A percentile compares a stretch with the other conserved stretches of the same genome.
These are phyloP conservation scores for Candida dendrica DNA, from an alignment of 805 yeast species.

Conservation along the genomic window DNA sequence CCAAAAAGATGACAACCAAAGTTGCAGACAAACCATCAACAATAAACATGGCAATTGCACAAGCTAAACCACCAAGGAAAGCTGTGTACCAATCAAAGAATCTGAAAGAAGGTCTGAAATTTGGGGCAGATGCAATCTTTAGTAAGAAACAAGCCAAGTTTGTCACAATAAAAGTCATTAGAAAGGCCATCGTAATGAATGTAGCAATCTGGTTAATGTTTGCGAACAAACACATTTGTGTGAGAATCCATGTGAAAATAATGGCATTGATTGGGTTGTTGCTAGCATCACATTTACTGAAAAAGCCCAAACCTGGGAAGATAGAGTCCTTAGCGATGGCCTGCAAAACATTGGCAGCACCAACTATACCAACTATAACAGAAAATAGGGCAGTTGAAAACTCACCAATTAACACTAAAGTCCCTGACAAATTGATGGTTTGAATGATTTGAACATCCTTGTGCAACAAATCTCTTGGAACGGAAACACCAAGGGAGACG, in stretches of 20 bases:
- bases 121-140: conserved; percentile 92
- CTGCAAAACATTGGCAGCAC: conserved; percentile 85
- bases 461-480: conserved; percentile 72
- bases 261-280: conserved; percentile 62
- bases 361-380: conserved; percentile 90
- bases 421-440: conserved; percentile 62
- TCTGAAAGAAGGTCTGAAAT: conserved; percentile 90
- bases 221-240: conserved; percentile 81
- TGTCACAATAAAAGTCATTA: conserved; percentile 92
- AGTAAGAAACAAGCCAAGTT: conserved; percentile 89
- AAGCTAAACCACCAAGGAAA: conserved; percentile 58
- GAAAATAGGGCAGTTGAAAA: conserved; percentile 86
- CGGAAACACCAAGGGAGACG: conserved; percentile 66
- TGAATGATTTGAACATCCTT: conserved; percentile 82
- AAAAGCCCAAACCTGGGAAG: conserved; percentile 67
- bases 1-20: conserved; percentile 57
- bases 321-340: conserved; percentile 88
- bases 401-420: conserved; percentile 79
- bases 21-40: conserved; percentile 91
- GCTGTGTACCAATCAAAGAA: conserved; percentile 84
- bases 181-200: conserved; percentile 92
- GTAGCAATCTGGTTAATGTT: conserved; percentile 93
- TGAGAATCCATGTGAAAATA: conserved; percentile 68
- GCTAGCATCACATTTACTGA: conserved; percentile 41
- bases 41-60: conserved; percentile 82